Percentiles rank a stretch among this genome's conserved stretches.
Conservation (phyloP, 176 grass and related monocot genomes). For the Musa acuminata region DNA sequence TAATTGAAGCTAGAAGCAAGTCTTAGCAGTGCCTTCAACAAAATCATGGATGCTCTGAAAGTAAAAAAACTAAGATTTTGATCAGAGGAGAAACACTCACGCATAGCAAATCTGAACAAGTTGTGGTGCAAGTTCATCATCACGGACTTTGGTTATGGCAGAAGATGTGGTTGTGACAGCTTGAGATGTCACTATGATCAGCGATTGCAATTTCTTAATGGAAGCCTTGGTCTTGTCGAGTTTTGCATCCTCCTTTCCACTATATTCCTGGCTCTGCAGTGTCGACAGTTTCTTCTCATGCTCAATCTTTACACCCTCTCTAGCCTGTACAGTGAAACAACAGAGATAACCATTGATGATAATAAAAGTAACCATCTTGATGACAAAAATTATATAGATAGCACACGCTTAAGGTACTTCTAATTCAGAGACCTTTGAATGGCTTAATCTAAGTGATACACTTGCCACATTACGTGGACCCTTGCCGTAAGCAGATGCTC, state of each 20-base stretch:
- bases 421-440: background rate
- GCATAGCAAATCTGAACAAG: constrained; percentile 89
- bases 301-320: constrained; percentile 84
- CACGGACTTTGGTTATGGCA: constrained; percentile 77
- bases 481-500: no score
- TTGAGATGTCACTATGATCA: constrained; percentile 85
- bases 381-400: background rate
- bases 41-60: background rate
- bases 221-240: constrained; percentile 92
- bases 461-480: no score
- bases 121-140: constrained; percentile 92
- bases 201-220: constrained; percentile 91
- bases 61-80: background rate
- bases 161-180: constrained; percentile 91
- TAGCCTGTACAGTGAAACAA: constrained; percentile 44
- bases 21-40: no score
- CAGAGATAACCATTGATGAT: background rate
- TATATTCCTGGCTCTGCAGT: constrained; percentile 78
- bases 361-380: background rate
- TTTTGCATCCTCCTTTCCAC: constrained; percentile 71
- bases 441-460: no score
- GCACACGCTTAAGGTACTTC: background rate
- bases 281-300: constrained; percentile 94
- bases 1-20: no score
- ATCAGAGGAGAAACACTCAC: constrained; percentile 32